A percentile compares a stretch with the other conserved stretches of the same genome.
These are phyloP conservation scores for Penicillium freii DNA, from an alignment of 2,329 filamentous ascomycete species.

Conservation along the genomic window DNA sequence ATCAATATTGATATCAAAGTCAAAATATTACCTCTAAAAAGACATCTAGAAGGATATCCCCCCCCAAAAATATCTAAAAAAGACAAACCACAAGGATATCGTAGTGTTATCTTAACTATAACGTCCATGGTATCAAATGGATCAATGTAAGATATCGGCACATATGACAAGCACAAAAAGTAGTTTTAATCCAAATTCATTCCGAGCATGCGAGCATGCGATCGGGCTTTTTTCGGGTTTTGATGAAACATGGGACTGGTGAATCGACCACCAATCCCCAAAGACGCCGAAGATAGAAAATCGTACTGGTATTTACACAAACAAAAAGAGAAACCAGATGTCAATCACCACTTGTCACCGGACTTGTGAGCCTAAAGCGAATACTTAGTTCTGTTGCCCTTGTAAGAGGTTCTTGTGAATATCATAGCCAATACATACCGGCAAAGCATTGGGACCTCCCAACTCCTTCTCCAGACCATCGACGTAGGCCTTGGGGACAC, in stretches of 20 bases:
- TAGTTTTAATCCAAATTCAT: constrained; percentile 10
- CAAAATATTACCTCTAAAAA: background rate
- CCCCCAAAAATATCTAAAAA: background rate
- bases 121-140: background rate
- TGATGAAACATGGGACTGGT: constrained; percentile 16
- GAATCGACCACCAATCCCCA: constrained; percentile 26
- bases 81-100: background rate
- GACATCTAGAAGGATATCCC: too few species aligned
- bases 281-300: constrained; percentile 35
- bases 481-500: constrained; percentile 66
- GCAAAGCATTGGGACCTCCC: constrained; percentile 65
- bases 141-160: background rate
- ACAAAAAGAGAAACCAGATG: constrained; percentile 25
- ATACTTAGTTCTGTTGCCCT: constrained; percentile 14
- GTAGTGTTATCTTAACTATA: background rate
- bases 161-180: background rate
- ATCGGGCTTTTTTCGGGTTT: constrained; percentile 16
- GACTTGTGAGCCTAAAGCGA: constrained; percentile 38
- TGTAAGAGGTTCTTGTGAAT: background rate
- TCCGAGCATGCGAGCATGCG: constrained; percentile 11
- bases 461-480: constrained; percentile 72
- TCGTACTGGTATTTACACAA: constrained; percentile 44
- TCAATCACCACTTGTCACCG: constrained; percentile 37
- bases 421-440: constrained; percentile 53
- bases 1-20: background rate